Conservation (phyloP, 805 yeast genomes). For the Wickerhamiella nectarea region DNA sequence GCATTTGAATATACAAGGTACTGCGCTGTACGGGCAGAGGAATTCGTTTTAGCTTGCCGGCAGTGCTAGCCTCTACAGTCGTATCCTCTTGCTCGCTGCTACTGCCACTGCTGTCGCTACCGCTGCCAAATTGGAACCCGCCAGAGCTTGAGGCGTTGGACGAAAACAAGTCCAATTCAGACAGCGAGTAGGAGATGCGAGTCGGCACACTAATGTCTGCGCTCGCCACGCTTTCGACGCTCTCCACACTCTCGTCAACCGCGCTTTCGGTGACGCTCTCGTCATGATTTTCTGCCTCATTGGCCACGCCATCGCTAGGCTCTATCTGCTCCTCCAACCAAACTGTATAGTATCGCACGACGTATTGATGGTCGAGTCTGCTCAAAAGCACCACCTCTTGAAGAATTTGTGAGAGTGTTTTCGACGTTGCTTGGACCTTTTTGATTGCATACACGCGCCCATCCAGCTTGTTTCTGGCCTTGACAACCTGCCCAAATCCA, state of each 20-base stretch:
- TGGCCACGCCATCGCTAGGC: conserved; percentile 19
- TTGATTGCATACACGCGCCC: conserved; percentile 93
- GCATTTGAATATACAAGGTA: conserved; percentile 92
- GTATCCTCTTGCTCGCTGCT: conserved; percentile 8
- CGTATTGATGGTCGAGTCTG: conserved; percentile 85
- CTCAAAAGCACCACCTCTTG: conserved; percentile 89
- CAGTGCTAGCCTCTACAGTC: conserved; percentile 9
- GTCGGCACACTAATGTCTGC: background rate
- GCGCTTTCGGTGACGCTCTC: background rate
- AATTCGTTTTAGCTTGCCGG: conserved; percentile 1
- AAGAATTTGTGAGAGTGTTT: conserved; percentile 51
- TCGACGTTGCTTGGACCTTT: conserved; percentile 54
- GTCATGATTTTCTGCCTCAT: background rate
- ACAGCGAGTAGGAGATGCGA: conserved; percentile 8
- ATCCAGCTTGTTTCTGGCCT: conserved; percentile 83
- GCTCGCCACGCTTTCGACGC: background rate
- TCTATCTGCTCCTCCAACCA: conserved; percentile 73
- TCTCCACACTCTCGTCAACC: background rate
- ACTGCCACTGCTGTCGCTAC: conserved; percentile 18
- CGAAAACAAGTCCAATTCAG: conserved; percentile 11
- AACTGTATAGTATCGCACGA: conserved; percentile 91
- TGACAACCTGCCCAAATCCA: conserved; percentile 97
- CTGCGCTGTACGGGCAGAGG: conserved; percentile 29
- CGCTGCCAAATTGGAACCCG: conserved; percentile 23
- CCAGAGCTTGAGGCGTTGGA: conserved; percentile 18